Evolutionary conservation across 2,329 filamentous ascomycete genomes (phyloP).

Genomic region (Fusarium transvaalense): DNA sequence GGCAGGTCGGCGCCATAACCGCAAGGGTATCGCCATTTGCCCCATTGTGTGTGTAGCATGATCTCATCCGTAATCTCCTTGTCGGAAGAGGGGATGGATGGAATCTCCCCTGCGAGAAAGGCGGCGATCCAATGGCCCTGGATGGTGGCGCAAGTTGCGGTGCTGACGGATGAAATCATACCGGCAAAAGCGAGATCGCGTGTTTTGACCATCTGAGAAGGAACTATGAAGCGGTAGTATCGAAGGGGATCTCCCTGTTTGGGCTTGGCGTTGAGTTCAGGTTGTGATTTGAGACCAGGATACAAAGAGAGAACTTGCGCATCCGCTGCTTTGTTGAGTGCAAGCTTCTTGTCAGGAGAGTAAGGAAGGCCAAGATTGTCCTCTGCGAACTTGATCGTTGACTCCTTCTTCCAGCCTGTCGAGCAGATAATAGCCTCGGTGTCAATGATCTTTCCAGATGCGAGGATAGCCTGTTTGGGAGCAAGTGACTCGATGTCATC

Average conservation of each 20-base stretch:
- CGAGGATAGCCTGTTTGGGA: conserved; percentile 56
- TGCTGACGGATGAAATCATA: conserved; percentile 51
- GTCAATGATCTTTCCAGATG: conserved; percentile 55
- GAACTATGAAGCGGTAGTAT: conserved; percentile 49
- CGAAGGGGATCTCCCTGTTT: conserved; percentile 41
- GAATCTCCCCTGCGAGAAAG: conserved; percentile 65
- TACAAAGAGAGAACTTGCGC: conserved; percentile 35
- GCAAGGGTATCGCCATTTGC: conserved; percentile 75
- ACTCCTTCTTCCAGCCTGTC: conserved; percentile 65
- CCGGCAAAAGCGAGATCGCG: conserved; percentile 53
- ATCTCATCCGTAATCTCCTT: conserved; percentile 64
- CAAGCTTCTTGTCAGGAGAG: conserved; percentile 6
- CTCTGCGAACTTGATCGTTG: conserved; percentile 58
- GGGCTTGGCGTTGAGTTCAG: conserved; percentile 36
- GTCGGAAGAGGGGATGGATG: conserved; percentile 51
- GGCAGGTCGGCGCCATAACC: conserved; percentile 73
- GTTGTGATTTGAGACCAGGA: conserved; percentile 41
- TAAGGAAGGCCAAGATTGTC: conserved; percentile 36
- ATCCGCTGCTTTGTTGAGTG: conserved; percentile 32
- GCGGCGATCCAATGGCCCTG: conserved; percentile 69
- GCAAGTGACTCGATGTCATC: conserved; percentile 60
- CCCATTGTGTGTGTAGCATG: conserved; percentile 75
- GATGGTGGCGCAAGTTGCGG: conserved; percentile 51
- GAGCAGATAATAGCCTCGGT: conserved; percentile 63
- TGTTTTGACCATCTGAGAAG: conserved; percentile 24